phyloP scores from a whole-genome alignment of 495 filamentous ascomycete genomes.

The Aspergillus ostianus region DNA sequence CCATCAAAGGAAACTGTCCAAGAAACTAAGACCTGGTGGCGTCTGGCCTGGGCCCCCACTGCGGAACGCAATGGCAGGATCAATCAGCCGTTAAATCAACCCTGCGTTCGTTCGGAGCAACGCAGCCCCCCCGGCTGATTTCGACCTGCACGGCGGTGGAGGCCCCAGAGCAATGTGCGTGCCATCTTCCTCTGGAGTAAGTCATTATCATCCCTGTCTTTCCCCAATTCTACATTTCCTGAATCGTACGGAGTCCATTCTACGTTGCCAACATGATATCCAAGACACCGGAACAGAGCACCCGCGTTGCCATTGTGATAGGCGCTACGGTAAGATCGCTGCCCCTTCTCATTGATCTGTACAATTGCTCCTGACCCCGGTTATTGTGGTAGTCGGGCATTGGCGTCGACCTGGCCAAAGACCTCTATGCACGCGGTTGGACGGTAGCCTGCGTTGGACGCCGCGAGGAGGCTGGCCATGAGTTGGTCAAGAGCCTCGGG shows the following conservation, averaged over 20 bases:
- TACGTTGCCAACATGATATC: not conserved
- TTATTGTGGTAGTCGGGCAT: conserved; percentile 27
- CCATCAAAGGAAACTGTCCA: not conserved
- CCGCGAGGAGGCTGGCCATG: conserved; percentile 17
- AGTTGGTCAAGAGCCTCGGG: conserved; percentile 15
- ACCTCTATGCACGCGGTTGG: conserved; percentile 26
- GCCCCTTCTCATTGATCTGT: not conserved
- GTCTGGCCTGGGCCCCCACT: not conserved
- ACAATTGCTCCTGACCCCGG: not conserved
- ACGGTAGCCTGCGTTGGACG: conserved; percentile 28
- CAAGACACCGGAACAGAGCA: not conserved
- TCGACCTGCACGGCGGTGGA: not conserved
- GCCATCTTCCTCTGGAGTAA: not conserved
- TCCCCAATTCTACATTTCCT: not conserved
- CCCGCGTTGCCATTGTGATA: conserved; percentile 8
- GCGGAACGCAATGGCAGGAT: not conserved
- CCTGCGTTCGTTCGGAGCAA: not conserved
- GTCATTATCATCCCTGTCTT: not conserved
- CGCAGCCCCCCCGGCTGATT: not conserved
- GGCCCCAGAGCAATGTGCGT: not conserved
- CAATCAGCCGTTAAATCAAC: not conserved
- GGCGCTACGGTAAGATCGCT: conserved; percentile 7
- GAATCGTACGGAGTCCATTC: not conserved
- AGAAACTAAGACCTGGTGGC: conserved; percentile 1
- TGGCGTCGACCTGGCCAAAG: conserved; percentile 22